phyloP scores from a whole-genome alignment of 2,329 filamentous ascomycete species.

The Fusarium vanettenii region DNA sequence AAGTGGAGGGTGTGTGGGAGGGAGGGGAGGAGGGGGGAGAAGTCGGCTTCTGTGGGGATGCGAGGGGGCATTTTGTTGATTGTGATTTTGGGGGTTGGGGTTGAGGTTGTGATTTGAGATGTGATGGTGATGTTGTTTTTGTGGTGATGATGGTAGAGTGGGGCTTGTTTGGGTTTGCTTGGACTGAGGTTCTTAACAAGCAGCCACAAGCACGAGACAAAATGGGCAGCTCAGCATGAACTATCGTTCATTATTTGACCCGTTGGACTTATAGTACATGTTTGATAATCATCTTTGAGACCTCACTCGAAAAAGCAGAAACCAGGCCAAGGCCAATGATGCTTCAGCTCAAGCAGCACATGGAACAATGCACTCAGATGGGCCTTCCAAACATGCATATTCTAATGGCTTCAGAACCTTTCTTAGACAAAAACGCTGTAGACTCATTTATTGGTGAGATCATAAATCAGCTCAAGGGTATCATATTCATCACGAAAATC shows the following conservation, averaged over 20 bases:
- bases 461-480: conserved; percentile 31
- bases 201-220: background rate
- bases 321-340: background rate
- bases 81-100: background rate
- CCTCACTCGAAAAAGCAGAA: background rate
- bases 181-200: background rate
- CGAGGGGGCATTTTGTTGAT: conserved; percentile 55
- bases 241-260: background rate
- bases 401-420: background rate
- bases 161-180: background rate
- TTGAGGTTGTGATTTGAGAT: background rate
- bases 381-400: background rate
- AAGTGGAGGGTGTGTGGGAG: conserved; percentile 61
- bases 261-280: background rate
- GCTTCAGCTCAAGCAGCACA: background rate
- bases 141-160: background rate
- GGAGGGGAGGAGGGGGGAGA: conserved; percentile 54
- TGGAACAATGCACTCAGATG: background rate
- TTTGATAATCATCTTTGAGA: background rate
- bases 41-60: conserved; percentile 64
- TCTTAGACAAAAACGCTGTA: background rate
- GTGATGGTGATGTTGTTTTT: background rate
- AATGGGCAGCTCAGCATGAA: background rate
- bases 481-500: conserved; percentile 38
- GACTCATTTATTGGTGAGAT: no score